phyloP scores from a whole-genome alignment of 148 eudicot genomes.

The Rhododendron vialii region DNA sequence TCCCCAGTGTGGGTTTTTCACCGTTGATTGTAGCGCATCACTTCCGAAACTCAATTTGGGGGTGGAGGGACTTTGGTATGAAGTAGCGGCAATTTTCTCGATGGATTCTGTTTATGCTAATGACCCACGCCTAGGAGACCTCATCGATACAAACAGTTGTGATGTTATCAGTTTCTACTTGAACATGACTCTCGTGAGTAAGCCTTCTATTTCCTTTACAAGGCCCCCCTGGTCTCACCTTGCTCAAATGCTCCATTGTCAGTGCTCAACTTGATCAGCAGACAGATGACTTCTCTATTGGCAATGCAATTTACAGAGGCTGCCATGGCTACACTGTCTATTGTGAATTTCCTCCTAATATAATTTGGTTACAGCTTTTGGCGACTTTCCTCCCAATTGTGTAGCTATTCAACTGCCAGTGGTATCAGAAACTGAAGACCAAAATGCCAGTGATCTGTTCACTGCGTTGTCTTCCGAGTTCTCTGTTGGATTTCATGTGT shows the following conservation, averaged over 20 bases:
- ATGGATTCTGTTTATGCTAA: neutral
- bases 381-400: neutral
- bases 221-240: neutral
- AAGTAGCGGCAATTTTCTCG: neutral
- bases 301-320: neutral
- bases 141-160: neutral
- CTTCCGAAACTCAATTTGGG: constrained; percentile 16
- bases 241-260: constrained; percentile 22
- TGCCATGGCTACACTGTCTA: constrained; percentile 9
- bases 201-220: constrained; percentile 12
- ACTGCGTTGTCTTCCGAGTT: neutral
- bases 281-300: neutral
- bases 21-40: constrained; percentile 20
- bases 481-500: neutral
- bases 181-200: neutral
- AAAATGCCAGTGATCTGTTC: constrained; percentile 5
- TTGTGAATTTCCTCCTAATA: constrained; percentile 1
- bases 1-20: constrained; percentile 25
- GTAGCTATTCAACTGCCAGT: constrained; percentile 13
- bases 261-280: neutral
- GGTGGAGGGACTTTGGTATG: constrained; percentile 9
- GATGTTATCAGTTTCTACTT: neutral
- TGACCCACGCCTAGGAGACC: neutral
- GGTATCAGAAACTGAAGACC: no score
- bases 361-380: neutral